A percentile compares a stretch with the other conserved stretches of the same genome.
phyloP scores from a whole-genome alignment of 768 basidiomycete genomes.

The Lyophyllum decastes region DNA sequence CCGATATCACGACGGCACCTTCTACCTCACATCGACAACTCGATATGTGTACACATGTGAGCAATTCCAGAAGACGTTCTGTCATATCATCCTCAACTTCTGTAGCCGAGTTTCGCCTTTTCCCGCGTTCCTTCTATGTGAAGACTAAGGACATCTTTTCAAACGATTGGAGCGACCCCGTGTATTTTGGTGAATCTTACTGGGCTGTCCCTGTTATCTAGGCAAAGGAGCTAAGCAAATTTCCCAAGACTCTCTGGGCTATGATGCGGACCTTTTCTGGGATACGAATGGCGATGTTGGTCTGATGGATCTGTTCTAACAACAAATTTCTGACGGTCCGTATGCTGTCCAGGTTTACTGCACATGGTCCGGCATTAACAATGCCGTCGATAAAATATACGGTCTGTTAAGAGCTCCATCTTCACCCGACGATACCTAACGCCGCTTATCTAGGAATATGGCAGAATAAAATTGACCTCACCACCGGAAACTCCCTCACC shows the following conservation, averaged over 20 bases:
- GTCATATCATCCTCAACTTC: not conserved
- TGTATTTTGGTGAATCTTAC: constrained; percentile 34
- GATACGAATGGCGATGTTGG: constrained; percentile 37
- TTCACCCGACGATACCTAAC: not conserved
- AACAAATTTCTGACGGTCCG: not conserved
- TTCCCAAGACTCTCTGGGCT: constrained; percentile 34
- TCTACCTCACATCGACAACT: constrained; percentile 36
- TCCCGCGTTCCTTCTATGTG: constrained; percentile 41
- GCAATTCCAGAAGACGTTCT: not conserved
- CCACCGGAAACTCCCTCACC: constrained; percentile 37
- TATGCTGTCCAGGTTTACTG: constrained; percentile 27
- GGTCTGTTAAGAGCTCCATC: constrained; percentile 18
- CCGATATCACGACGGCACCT: constrained; percentile 35
- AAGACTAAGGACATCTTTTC: constrained; percentile 39
- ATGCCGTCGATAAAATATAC: constrained; percentile 42
- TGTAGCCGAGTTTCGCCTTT: constrained; percentile 35
- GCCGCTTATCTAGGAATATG: constrained; percentile 32
- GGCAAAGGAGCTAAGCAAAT: not conserved
- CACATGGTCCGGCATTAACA: constrained; percentile 41
- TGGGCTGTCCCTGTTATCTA: not conserved
- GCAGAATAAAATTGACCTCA: constrained; percentile 39
- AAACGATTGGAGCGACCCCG: constrained; percentile 40
- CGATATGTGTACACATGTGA: constrained; percentile 41
- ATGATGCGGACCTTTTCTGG: constrained; percentile 44
- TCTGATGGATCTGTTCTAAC: not conserved